These are phyloP conservation scores for Backusella morwellensis DNA, from an alignment of 192 early-diverging fungal genomes.

Conservation along the genomic window DNA sequence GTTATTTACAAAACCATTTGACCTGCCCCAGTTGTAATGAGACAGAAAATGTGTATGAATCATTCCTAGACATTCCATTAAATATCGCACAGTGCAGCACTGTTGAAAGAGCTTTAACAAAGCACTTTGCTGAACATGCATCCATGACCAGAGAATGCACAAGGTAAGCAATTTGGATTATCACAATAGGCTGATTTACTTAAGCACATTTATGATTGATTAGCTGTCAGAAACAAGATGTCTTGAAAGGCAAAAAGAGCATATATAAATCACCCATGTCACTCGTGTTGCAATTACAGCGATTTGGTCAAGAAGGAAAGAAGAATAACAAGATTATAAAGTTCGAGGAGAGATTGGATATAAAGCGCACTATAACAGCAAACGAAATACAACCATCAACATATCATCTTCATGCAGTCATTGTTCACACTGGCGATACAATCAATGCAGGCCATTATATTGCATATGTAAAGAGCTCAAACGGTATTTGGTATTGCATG, in stretches of 20 bases:
- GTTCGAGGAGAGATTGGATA: slow-evolving; percentile 28
- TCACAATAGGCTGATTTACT: neutral
- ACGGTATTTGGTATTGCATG: slow-evolving; percentile 80
- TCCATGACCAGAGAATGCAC: neutral
- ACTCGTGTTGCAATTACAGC: slow-evolving; percentile 22
- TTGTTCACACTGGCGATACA: slow-evolving; percentile 74
- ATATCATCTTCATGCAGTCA: slow-evolving; percentile 72
- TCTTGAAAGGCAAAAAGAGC: neutral
- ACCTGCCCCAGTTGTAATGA: slow-evolving; percentile 70
- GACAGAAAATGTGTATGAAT: slow-evolving; percentile 71
- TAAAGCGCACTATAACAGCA: slow-evolving; percentile 22
- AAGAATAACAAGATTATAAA: slow-evolving; percentile 38
- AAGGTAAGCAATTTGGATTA: neutral
- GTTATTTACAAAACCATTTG: slow-evolving; percentile 76
- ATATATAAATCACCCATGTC: slow-evolving; percentile 25
- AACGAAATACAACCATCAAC: slow-evolving; percentile 23
- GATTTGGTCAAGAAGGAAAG: slow-evolving; percentile 30
- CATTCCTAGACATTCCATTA: slow-evolving; percentile 70
- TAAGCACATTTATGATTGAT: neutral
- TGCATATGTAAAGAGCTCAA: slow-evolving; percentile 73
- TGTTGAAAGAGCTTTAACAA: slow-evolving; percentile 65
- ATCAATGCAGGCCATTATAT: slow-evolving; percentile 82
- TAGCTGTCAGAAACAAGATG: slow-evolving; percentile 20
- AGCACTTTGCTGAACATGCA: slow-evolving; percentile 37
- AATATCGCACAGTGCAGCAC: slow-evolving; percentile 70